Percentiles rank a stretch among this genome's conserved stretches.
Conservation (phyloP, 2,329 filamentous ascomycete genomes). For the Alternaria conjuncta region DNA sequence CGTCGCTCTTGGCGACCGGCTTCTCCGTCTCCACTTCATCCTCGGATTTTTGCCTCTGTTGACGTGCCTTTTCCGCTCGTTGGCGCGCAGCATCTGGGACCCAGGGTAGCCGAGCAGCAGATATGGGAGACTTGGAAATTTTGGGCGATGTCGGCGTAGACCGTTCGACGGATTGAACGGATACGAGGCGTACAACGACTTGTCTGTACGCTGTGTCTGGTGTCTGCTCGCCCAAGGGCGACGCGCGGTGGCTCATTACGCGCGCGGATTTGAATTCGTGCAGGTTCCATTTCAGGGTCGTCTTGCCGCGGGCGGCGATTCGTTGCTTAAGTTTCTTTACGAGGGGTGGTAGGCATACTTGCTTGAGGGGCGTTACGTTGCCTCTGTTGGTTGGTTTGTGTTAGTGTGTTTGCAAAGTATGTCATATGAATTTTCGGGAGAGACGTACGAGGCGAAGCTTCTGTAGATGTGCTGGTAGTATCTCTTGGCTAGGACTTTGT, state of each 20-base stretch:
- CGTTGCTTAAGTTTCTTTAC: constrained; percentile 59
- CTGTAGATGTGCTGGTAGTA: constrained; percentile 68
- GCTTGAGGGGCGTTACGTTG: constrained; percentile 31
- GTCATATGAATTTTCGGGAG: neutral
- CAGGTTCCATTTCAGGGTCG: constrained; percentile 54
- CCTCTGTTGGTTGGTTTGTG: constrained; percentile 22
- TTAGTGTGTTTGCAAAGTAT: constrained; percentile 1
- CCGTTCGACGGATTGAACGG: constrained; percentile 25
- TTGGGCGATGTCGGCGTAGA: neutral
- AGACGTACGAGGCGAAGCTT: constrained; percentile 58
- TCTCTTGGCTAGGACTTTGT: constrained; percentile 56
- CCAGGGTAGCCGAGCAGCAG: constrained; percentile 6
- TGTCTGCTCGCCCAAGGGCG: constrained; percentile 49
- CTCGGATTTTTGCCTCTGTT: neutral
- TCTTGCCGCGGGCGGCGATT: constrained; percentile 58
- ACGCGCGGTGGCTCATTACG: constrained; percentile 63
- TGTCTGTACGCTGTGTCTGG: constrained; percentile 34
- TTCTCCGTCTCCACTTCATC: neutral
- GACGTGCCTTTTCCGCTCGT: constrained; percentile 5
- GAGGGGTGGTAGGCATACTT: constrained; percentile 63
- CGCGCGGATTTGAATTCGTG: constrained; percentile 48
- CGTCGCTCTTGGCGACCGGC: neutral
- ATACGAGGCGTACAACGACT: constrained; percentile 34
- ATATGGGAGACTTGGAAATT: neutral
- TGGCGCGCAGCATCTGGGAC: constrained; percentile 12